These are phyloP conservation scores for Aspergillus heteromorphus DNA, from an alignment of 495 filamentous ascomycete species.

Conservation along the genomic window DNA sequence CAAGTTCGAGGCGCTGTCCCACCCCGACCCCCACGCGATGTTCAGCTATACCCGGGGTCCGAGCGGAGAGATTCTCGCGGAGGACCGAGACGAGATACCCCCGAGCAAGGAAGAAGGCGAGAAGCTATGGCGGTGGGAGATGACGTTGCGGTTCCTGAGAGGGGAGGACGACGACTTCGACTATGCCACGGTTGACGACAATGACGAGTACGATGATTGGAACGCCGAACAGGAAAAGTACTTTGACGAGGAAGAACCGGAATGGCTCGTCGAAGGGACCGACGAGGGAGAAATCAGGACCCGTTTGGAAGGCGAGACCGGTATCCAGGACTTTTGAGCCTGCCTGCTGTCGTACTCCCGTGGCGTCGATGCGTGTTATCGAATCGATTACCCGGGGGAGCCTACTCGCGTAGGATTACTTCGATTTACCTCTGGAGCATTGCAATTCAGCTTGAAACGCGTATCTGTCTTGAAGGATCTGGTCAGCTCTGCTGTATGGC, in stretches of 20 bases:
- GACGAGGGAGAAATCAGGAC: constrained; percentile 30
- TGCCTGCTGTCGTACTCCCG: not conserved
- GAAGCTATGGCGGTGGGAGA: constrained; percentile 60
- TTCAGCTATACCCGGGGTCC: constrained; percentile 43
- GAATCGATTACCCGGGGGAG: not conserved
- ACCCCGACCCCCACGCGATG: constrained; percentile 49
- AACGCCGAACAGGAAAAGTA: constrained; percentile 61
- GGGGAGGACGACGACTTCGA: constrained; percentile 75
- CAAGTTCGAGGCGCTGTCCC: constrained; percentile 56
- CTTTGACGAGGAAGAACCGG: constrained; percentile 71
- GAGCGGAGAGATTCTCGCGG: constrained; percentile 51
- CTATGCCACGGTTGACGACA: constrained; percentile 61
- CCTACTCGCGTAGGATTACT: not conserved
- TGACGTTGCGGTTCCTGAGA: constrained; percentile 62
- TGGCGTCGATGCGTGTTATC: too few species aligned
- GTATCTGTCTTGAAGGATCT: not conserved
- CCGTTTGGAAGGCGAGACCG: constrained; percentile 62
- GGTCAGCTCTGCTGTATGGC: not conserved
- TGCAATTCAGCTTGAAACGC: not conserved
- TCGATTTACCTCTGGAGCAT: not conserved
- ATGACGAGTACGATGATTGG: constrained; percentile 64
- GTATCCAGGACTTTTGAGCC: constrained; percentile 71
- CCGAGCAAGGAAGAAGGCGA: constrained; percentile 58
- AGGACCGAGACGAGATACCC: constrained; percentile 54
- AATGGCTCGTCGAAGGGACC: constrained; percentile 49